Conservation (phyloP, 2,329 filamentous ascomycete species). For the Fusarium denticulatum region DNA sequence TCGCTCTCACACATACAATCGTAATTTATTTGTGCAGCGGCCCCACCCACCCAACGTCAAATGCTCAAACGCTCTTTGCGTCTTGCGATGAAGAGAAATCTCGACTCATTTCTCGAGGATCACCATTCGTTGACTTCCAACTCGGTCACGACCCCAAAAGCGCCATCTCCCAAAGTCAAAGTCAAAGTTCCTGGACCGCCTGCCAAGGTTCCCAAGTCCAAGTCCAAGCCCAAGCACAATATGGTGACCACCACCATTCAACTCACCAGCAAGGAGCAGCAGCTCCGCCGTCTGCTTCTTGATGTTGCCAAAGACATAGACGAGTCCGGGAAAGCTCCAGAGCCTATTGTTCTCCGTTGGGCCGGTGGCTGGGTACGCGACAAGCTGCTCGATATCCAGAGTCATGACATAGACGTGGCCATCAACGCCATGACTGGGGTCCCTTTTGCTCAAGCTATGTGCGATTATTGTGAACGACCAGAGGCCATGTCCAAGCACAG, state of each 20-base stretch:
- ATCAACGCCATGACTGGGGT: constrained; percentile 88
- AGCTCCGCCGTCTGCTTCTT: constrained; percentile 79
- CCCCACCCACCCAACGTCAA: background rate
- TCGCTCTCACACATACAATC: background rate
- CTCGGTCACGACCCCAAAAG: background rate
- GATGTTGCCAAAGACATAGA: constrained; percentile 78
- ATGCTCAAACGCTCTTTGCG: background rate
- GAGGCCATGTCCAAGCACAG: constrained; percentile 70
- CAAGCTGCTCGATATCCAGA: constrained; percentile 77
- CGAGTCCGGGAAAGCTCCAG: constrained; percentile 55
- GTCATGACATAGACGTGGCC: constrained; percentile 85
- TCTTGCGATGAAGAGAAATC: constrained; percentile 50
- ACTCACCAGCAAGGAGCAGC: constrained; percentile 76
- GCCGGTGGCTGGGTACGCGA: constrained; percentile 90
- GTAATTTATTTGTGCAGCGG: background rate
- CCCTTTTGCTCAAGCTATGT: constrained; percentile 75
- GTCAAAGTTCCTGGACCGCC: background rate
- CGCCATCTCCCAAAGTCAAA: background rate
- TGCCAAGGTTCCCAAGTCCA: background rate
- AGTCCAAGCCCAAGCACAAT: background rate
- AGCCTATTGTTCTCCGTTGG: constrained; percentile 75
- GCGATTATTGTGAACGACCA: constrained; percentile 71
- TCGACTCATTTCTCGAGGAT: constrained; percentile 43
- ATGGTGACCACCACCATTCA: constrained; percentile 49
- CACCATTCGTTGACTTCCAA: constrained; percentile 7